Conservation (phyloP, 75 land plant species). For the Pseudotsuga menziesii region DNA sequence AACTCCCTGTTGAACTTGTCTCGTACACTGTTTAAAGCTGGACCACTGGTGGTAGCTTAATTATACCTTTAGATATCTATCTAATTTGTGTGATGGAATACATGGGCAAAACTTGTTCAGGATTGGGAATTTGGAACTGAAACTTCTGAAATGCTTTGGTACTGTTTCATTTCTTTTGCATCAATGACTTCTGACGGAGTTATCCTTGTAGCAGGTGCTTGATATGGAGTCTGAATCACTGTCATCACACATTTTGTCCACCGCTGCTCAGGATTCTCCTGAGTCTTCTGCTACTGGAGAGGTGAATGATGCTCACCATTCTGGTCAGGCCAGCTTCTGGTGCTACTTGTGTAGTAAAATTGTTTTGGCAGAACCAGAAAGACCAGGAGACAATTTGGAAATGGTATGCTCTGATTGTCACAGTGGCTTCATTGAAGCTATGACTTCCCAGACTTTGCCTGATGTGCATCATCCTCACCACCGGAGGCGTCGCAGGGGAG, state of each 20-base stretch:
- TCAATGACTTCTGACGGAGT: not conserved
- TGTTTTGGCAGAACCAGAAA: constrained; percentile 27
- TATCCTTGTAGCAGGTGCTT: not conserved
- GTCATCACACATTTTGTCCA: constrained; percentile 1
- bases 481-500: constrained; percentile 20
- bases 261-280: not conserved
- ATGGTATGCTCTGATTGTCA: constrained; percentile 54
- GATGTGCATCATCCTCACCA: constrained; percentile 7
- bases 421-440: constrained; percentile 45
- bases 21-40: not conserved
- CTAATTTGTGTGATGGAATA: not conserved
- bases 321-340: constrained; percentile 10
- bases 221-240: constrained; percentile 8
- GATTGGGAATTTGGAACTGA: not conserved
- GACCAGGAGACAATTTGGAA: constrained; percentile 17
- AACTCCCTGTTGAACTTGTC: not conserved
- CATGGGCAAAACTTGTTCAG: not conserved
- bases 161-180: not conserved
- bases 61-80: not conserved
- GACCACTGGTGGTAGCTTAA: not conserved
- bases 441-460: constrained; percentile 8
- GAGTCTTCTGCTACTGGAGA: not conserved
- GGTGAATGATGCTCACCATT: not conserved
- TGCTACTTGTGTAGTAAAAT: constrained; percentile 42
- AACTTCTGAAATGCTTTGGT: constrained; percentile 1